Conservation (phyloP, 2,329 filamentous ascomycete species). For the Tricladium varicosporioides region DNA sequence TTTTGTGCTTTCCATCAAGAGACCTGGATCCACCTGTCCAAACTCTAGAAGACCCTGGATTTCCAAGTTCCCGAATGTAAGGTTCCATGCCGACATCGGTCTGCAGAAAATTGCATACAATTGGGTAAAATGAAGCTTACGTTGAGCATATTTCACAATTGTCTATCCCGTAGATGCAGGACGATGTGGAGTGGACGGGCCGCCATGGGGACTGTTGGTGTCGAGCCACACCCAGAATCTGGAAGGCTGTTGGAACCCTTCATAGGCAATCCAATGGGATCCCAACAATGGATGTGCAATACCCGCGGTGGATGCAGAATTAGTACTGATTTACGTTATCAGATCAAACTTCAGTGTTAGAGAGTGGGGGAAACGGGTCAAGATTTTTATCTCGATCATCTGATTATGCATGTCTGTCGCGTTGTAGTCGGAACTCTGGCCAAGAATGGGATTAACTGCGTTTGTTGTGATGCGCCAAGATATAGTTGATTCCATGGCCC, state of each 20-base stretch:
- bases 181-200: background rate
- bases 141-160: background rate
- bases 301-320: too few relatives aligned
- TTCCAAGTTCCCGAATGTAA: background rate
- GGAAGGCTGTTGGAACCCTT: background rate
- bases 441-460: too few relatives aligned
- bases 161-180: background rate
- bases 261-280: background rate
- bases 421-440: too few relatives aligned
- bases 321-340: too few relatives aligned
- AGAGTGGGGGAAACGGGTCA: too few relatives aligned
- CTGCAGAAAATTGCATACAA: background rate
- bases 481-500: too few relatives aligned
- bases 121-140: background rate
- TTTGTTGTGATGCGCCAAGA: too few relatives aligned
- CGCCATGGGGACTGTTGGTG: background rate
- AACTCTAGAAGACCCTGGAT: background rate
- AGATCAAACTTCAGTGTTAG: too few relatives aligned
- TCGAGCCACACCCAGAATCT: background rate
- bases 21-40: background rate
- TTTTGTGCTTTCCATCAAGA: too few relatives aligned
- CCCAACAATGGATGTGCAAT: too few relatives aligned
- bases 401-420: too few relatives aligned
- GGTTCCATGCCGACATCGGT: background rate
- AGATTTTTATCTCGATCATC: too few relatives aligned